Conservation (phyloP, 331 rosid genomes). For the Prunus yedoensis region DNA sequence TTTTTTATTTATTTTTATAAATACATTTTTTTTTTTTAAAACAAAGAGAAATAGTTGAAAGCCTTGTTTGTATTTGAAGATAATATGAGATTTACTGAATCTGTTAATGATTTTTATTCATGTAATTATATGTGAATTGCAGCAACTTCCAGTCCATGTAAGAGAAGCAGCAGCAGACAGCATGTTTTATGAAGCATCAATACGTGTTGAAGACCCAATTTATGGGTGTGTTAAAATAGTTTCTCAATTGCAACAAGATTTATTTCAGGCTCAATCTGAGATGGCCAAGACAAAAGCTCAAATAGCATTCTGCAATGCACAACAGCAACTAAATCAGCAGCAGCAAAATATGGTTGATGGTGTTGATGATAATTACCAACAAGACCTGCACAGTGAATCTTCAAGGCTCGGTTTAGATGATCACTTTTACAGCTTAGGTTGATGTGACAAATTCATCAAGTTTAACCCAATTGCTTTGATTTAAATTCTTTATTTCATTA, state of each 20-base stretch:
- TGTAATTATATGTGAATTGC: background rate
- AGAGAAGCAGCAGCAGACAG: constrained; percentile 7
- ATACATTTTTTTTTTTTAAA: no score
- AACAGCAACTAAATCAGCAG: background rate
- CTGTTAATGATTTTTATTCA: background rate
- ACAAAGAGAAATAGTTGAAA: background rate
- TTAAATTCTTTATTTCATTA: background rate
- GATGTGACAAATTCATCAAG: no score
- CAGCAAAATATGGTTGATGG: background rate
- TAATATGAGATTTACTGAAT: background rate
- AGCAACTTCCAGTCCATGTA: background rate
- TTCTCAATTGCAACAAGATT: background rate
- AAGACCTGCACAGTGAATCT: background rate
- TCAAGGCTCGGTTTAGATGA: background rate
- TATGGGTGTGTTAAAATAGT: background rate
- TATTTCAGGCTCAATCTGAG: background rate
- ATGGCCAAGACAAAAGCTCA: background rate
- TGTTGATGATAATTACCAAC: background rate
- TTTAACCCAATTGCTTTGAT: background rate
- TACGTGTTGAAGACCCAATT: background rate
- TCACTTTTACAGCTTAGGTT: no score
- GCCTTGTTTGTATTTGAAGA: background rate
- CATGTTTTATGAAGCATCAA: background rate
- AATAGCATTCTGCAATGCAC: background rate
- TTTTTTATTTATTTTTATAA: no score